A percentile compares a stretch with the other conserved stretches of the same genome.
These are phyloP conservation scores for Hypoxylon intermedium DNA, from an alignment of 495 filamentous ascomycete species.

Conservation along the genomic window DNA sequence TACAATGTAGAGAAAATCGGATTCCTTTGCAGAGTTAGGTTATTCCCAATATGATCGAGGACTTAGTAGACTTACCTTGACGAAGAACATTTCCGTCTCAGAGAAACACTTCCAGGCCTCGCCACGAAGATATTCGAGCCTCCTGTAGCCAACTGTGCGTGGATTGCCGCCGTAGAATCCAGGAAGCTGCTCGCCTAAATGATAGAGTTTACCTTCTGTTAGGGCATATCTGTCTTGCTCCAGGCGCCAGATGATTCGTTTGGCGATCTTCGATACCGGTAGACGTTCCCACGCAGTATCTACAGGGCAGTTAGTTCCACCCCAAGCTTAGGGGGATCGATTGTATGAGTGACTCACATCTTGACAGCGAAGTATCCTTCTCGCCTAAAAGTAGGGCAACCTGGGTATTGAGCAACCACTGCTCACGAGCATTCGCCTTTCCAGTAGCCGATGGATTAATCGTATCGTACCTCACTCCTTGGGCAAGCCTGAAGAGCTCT, in stretches of 20 bases:
- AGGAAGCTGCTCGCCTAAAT: slow-evolving; percentile 52
- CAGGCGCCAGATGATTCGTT: slow-evolving; percentile 57
- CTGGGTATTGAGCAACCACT: slow-evolving; percentile 80
- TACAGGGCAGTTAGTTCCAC: slow-evolving; percentile 39
- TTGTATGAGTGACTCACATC: slow-evolving; percentile 61
- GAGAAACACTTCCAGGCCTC: slow-evolving; percentile 58
- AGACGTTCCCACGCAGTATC: slow-evolving; percentile 72
- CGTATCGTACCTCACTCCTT: slow-evolving; percentile 62
- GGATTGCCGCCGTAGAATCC: slow-evolving; percentile 52
- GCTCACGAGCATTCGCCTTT: slow-evolving; percentile 60
- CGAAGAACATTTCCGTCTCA: slow-evolving; percentile 73
- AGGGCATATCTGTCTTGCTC: slow-evolving; percentile 58
- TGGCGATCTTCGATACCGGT: slow-evolving; percentile 55
- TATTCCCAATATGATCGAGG: neutral
- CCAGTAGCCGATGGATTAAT: slow-evolving; percentile 56
- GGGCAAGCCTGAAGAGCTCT: slow-evolving; percentile 58
- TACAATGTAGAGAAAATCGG: slow-evolving; percentile 76
- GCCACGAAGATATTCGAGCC: slow-evolving; percentile 48
- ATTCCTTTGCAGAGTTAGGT: slow-evolving; percentile 59
- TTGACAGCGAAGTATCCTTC: slow-evolving; percentile 74
- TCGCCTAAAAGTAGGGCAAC: slow-evolving; percentile 77
- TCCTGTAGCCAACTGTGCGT: slow-evolving; percentile 46
- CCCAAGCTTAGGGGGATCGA: neutral
- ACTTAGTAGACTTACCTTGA: slow-evolving; percentile 62
- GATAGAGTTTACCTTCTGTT: slow-evolving; percentile 52